phyloP scores from a whole-genome alignment of 1,284 basidiomycete species.

The Puccinia hordei region DNA sequence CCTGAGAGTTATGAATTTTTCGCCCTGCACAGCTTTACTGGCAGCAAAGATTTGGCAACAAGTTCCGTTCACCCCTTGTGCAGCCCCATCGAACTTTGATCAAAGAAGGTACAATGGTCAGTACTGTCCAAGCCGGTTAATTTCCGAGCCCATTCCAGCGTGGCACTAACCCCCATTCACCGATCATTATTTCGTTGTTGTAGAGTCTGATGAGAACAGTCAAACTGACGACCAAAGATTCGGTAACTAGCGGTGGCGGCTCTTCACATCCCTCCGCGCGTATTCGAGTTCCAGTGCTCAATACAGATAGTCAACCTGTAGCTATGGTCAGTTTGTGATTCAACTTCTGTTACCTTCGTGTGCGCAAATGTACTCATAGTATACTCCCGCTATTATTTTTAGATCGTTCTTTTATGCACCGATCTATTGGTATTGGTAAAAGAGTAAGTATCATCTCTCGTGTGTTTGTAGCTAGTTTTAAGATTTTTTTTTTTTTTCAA shows the following conservation, averaged over 20 bases:
- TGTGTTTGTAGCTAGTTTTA: too few relatives aligned
- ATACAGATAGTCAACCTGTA: slow-evolving; percentile 42
- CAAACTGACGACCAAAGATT: slow-evolving; percentile 37
- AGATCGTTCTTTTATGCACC: slow-evolving; percentile 48
- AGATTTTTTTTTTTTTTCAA: background rate
- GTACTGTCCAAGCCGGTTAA: background rate
- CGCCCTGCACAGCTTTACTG: slow-evolving; percentile 60
- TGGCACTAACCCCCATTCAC: background rate
- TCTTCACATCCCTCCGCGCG: background rate
- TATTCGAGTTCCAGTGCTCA: slow-evolving; percentile 38
- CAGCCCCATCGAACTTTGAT: slow-evolving; percentile 84
- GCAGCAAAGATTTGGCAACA: slow-evolving; percentile 86
- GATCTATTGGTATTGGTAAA: slow-evolving; percentile 49
- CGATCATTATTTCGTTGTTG: background rate
- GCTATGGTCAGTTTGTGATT: slow-evolving; percentile 24
- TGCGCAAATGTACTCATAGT: background rate
- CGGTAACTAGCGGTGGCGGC: background rate
- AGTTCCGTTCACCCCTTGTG: slow-evolving; percentile 90
- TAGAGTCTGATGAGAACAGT: slow-evolving; percentile 47
- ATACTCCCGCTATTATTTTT: background rate
- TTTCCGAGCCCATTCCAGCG: background rate
- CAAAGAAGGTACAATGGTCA: slow-evolving; percentile 56
- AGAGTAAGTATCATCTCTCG: slow-evolving; percentile 29
- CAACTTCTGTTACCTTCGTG: background rate
- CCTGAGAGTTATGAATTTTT: background rate